Conservation (phyloP, 345 rosid genomes). For the Nasturtium officinale region DNA sequence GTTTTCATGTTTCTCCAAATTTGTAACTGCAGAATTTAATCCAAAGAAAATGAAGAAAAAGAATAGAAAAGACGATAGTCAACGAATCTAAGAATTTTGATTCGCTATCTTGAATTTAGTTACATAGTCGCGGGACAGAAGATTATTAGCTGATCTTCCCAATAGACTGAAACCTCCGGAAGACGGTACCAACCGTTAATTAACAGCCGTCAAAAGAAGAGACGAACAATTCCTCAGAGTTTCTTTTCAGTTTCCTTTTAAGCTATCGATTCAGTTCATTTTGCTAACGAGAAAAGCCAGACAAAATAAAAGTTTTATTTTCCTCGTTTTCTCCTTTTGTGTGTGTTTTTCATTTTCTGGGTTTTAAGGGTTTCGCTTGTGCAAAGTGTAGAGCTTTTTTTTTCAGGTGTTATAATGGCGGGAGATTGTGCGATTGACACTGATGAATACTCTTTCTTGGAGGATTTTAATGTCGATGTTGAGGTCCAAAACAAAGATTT, state of each 20-base stretch:
- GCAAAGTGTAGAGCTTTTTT: slow-evolving; percentile 22
- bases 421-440: slow-evolving; percentile 46
- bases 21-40: slow-evolving; percentile 4
- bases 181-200: slow-evolving; percentile 57
- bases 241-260: slow-evolving; percentile 19
- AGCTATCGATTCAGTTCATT: slow-evolving; percentile 35
- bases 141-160: slow-evolving; percentile 21
- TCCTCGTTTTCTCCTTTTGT: background rate
- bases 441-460: slow-evolving; percentile 51
- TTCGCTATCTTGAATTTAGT: background rate
- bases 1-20: background rate
- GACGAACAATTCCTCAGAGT: background rate
- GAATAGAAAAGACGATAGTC: background rate
- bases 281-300: slow-evolving; percentile 31
- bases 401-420: slow-evolving; percentile 41
- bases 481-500: slow-evolving; percentile 47
- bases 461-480: slow-evolving; percentile 52
- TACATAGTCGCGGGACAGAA: slow-evolving; percentile 20
- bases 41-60: background rate
- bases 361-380: slow-evolving; percentile 35
- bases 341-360: background rate
- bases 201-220: slow-evolving; percentile 55
- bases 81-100: background rate
- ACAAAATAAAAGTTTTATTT: background rate
- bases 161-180: slow-evolving; percentile 37